Conservation (phyloP, 257 asterid genomes). For the Salvia miltiorrhiza region DNA sequence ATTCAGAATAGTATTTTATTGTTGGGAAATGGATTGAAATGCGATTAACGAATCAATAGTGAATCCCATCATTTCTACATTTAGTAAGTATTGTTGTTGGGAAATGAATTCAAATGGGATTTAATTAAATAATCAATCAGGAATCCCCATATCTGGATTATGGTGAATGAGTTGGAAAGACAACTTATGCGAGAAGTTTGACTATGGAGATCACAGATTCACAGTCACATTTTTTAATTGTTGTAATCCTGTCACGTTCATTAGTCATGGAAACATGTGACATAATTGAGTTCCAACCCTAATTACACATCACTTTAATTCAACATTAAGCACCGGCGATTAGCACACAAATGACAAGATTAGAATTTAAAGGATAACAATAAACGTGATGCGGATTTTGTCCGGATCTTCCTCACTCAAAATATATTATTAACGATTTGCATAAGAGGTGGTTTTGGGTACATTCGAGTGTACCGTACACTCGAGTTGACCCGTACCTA, state of each 20-base stretch:
- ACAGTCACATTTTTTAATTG: slow-evolving; percentile 12
- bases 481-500: too few relatives aligned
- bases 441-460: too few relatives aligned
- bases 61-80: slow-evolving; percentile 1
- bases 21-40: neutral
- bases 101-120: neutral
- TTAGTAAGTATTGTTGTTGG: neutral
- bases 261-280: slow-evolving; percentile 44
- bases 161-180: too few relatives aligned
- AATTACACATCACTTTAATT: neutral
- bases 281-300: slow-evolving; percentile 11
- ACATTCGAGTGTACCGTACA: too few relatives aligned
- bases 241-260: slow-evolving; percentile 33
- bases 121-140: neutral
- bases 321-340: neutral
- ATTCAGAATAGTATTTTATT: neutral
- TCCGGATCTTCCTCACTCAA: too few relatives aligned
- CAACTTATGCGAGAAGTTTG: too few relatives aligned
- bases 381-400: too few relatives aligned
- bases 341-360: neutral
- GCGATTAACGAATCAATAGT: slow-evolving; percentile 2
- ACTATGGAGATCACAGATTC: slow-evolving; percentile 25
- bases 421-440: too few relatives aligned
- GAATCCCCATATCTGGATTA: slow-evolving; percentile 11
- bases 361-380: too few relatives aligned